Evolutionary conservation across 2,329 filamentous ascomycete genomes (phyloP), one percentile per base, ranked within the genome.

Genomic region (Colletotrichum costaricense): DNA sequence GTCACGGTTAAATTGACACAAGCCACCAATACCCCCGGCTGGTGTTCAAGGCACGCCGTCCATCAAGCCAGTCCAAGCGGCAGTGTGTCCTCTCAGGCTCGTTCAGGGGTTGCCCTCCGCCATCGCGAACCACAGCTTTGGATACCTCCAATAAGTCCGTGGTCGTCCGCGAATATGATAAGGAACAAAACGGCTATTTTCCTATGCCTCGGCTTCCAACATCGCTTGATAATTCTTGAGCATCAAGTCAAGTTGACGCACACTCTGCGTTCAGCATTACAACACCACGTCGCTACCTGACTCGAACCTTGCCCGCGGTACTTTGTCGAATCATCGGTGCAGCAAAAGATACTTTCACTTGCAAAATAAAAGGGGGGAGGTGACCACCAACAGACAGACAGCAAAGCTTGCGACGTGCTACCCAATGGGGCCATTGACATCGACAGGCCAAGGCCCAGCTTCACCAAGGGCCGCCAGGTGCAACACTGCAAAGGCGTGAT

Each of bases 361-460:
- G 7, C 55, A 52, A 72, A n/a, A 69, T n/a, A 54, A 58, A 26
- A 60, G 26, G 49, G 63, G 56, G 49, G 56, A 35, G 26, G 71
- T 56, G 33, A 55, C 55, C 35, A 71, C 56, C 35, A 19, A 28
- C 46, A n/a, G 26, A 24, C 35, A 57, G 67, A 35, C 69, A 46
- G 63, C 68, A 28, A 71, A 63, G 49, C 69, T 74, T 72, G 72
- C 62, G 69, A 74, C 58, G 68, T 74, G 72, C 58, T 52, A 58
- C 38, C 68, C 54, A 59, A 72, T 67, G 56, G 67, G 62, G 68
- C 69, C 57, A 59, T 63, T 67, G 63, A 72, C 63, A 67, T 59
- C 72, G 55, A 68, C 67, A 19, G 22, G 71, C 62, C 57, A 71
- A 67, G 62, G 57, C 24, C 72, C 24, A 59, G 49, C 35, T 56